Base-by-base conservation (phyloP, 2,329 filamentous ascomycete genomes). In the Ascochyta rabiei region DNA sequence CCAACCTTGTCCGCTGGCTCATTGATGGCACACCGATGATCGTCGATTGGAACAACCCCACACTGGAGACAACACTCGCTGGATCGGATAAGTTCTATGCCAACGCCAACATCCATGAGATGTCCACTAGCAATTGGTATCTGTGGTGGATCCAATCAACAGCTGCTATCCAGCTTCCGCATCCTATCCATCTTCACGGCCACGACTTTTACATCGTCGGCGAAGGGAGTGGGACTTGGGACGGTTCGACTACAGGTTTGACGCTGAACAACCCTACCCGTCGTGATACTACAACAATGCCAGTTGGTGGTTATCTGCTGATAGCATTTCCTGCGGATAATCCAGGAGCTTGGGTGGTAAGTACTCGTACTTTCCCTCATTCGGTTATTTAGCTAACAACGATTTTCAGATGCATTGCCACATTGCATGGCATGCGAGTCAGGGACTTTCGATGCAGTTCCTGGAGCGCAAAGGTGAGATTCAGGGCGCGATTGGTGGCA, bases 241-340 rank as follows among this genome's bases (percentile, higher is more conserved):
- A 75, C 19, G 69, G 68, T 8, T 58, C 61, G 2, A 62, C 64
- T 7, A 59, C 62, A 3, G 67, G 67, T 0, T 63, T 80, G 5
- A 73, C 60, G 13, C 71, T 76, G 49, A 50, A 69, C 26, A 77
- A 77, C 39, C 76, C 76, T 0, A 67, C 71, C 4, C 71, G 76
- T 24, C 70, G 76, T 16, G 76, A 79, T 51, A 73, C 73, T 4
- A 69, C 73, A 10, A 68, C 72, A 10, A 59, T 78, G 19, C 76
- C 76, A 0, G 59, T 59, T 1, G 59, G 59, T 4, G 76, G 75
- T 2, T 80, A 81, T 60, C 76, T 79, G 21, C 79, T 84, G 12
- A 66, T 85, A 18, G 82, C 82, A 18, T 84, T 84, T 70, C 69
- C 73, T 37, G 80, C 81, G 0, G 75, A 79, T 42, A 84, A 84